Evolutionary conservation across 2,329 filamentous ascomycete species (phyloP), one percentile per base, ranked within the genome.

Genomic region (Ceratocystiopsis sp.): DNA sequence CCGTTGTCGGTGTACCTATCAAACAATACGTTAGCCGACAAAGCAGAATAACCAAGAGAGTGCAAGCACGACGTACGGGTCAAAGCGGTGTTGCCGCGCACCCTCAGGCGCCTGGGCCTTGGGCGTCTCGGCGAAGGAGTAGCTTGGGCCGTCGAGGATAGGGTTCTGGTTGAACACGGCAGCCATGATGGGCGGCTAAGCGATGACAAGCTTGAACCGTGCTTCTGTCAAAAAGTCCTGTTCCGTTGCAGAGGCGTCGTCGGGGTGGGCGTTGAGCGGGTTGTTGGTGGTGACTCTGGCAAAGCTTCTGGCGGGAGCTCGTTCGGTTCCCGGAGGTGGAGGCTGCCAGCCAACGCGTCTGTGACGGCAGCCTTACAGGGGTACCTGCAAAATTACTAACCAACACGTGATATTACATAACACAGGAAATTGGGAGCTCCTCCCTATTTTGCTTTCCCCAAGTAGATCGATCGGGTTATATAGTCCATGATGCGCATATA

Each of bases 1-100:
- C 91, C 91, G 61, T 98, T 98, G 69, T 98, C 89, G 52, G 91
- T 93, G 66, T 98, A 98, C 54, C 84, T 91, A 53, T 17, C 10
- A 42, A 12, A 40, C 29, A 6, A 37, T 4, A 10, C 18, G 36
- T 35, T 2, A 17, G 7, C 11, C n/a, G 19, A 5, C n/a, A 16
- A 32, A n/a, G 11, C 10, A 18, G 19, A 21, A 25, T 1, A 18
- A 25, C n/a, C 13, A 12, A 17, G 16, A 21, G 18, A 15, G 15
- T n/a, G 1, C 18, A 8, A 40, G 37, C 15, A 16, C 29, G 5
- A 52, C 82, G 57, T 74, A 94, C 87, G 89, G 87, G 65, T 94
- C 87, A 67, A 95, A 95, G 54, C 78, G 76, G 65, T 93, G 87
- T 67, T 91, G 66, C 53, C 73, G 69, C 48, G 68, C 55, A 35